Conservation (phyloP, 495 filamentous ascomycete species). For the Penicillium bovifimosum region DNA sequence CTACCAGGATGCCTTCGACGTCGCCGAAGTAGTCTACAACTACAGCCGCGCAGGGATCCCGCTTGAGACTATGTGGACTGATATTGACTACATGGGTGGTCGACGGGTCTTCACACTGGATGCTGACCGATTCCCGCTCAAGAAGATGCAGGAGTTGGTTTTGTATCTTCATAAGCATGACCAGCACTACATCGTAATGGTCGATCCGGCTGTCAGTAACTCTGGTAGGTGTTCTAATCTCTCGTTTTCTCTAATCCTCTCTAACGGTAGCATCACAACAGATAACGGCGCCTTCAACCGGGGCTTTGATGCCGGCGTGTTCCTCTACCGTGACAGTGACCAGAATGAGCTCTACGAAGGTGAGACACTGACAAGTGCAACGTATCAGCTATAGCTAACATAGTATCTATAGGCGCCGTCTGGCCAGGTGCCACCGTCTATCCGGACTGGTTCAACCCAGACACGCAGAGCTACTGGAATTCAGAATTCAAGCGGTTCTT, state of each 20-base stretch:
- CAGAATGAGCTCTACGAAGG: constrained; percentile 62
- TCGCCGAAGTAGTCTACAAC: constrained; percentile 76
- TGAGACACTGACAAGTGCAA: not conserved
- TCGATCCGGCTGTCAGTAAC: constrained; percentile 68
- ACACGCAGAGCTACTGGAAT: constrained; percentile 67
- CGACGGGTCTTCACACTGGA: constrained; percentile 71
- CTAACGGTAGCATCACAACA: constrained; percentile 1
- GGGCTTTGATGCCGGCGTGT: constrained; percentile 56
- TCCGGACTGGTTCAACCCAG: constrained; percentile 78
- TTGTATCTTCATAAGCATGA: constrained; percentile 64
- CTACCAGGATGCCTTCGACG: constrained; percentile 68
- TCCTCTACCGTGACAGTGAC: constrained; percentile 54
- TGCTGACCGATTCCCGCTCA: constrained; percentile 62
- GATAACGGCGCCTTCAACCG: constrained; percentile 62
- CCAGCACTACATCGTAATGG: constrained; percentile 83
- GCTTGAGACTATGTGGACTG: constrained; percentile 85
- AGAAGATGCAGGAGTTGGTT: constrained; percentile 63
- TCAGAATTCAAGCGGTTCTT: constrained; percentile 69
- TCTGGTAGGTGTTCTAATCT: constrained; percentile 25
- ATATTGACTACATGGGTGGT: constrained; percentile 73
- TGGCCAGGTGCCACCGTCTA: constrained; percentile 81
- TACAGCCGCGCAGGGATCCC: constrained; percentile 72
- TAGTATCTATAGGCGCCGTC: constrained; percentile 49
- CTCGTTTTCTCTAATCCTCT: not conserved
- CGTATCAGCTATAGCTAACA: constrained; percentile 6